phyloP scores from a whole-genome alignment of 2,329 filamentous ascomycete genomes.

The Stromatinia cepivora region DNA sequence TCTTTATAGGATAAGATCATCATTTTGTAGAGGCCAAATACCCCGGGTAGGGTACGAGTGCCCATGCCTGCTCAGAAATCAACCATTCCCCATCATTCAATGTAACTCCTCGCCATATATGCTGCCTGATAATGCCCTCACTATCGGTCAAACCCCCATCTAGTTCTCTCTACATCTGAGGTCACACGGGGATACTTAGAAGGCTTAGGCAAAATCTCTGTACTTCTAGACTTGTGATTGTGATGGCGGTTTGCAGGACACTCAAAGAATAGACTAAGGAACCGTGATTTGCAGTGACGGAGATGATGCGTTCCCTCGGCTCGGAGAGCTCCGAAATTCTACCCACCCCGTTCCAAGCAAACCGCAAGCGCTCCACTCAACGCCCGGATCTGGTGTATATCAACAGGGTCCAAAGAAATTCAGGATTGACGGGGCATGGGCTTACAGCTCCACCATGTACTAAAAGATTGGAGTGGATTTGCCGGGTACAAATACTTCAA shows the following conservation, averaged over 20 bases:
- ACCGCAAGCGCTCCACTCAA: neutral
- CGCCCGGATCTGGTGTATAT: neutral
- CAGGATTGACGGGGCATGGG: fast-evolving
- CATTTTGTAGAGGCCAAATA: too few relatives aligned
- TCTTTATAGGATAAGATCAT: too few relatives aligned
- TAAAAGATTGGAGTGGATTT: neutral
- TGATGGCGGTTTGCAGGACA: too few relatives aligned
- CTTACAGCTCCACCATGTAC: neutral
- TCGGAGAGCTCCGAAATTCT: neutral
- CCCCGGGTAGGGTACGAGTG: too few relatives aligned
- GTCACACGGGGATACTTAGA: neutral
- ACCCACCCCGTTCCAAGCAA: too few relatives aligned
- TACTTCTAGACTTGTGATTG: neutral
- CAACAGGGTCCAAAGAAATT: neutral
- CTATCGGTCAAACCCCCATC: neutral
- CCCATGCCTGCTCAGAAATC: too few relatives aligned
- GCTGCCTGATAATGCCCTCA: neutral
- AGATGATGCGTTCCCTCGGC: too few relatives aligned
- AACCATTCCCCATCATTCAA: too few relatives aligned
- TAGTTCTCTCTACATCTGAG: neutral
- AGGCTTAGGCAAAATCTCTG: neutral
- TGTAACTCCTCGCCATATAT: too few relatives aligned
- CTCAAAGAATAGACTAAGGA: neutral
- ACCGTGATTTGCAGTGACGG: neutral
- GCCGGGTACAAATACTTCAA: neutral